These are phyloP conservation scores for Phlebopus sp. DNA, from an alignment of 1,284 basidiomycete genomes.

Conservation along the genomic window DNA sequence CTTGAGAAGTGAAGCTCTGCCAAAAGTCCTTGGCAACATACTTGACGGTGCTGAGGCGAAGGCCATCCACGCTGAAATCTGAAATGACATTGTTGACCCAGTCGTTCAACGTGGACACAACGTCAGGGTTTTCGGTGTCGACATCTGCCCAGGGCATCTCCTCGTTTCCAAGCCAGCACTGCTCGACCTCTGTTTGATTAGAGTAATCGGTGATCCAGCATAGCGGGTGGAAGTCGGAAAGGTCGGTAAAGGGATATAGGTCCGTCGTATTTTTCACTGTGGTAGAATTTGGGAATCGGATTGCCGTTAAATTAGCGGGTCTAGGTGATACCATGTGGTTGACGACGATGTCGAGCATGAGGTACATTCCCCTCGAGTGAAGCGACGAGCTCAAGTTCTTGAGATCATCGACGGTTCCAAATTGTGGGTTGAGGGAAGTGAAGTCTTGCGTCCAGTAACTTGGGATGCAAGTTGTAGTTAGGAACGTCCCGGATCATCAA, in stretches of 20 bases:
- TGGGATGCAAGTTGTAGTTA: neutral
- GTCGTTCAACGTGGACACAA: constrained; percentile 49
- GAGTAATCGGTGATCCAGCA: constrained; percentile 48
- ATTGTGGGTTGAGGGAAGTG: constrained; percentile 58
- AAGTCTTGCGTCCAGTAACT: constrained; percentile 65
- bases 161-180: constrained; percentile 75
- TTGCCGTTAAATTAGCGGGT: constrained; percentile 26
- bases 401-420: constrained; percentile 64
- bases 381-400: constrained; percentile 57
- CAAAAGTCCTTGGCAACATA: constrained; percentile 63
- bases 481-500: neutral
- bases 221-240: constrained; percentile 35
- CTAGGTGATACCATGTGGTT: constrained; percentile 59
- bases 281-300: constrained; percentile 25
- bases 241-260: constrained; percentile 36
- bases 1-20: constrained; percentile 57
- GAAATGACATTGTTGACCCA: constrained; percentile 60
- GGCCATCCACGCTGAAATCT: constrained; percentile 59
- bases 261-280: constrained; percentile 37
- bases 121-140: constrained; percentile 63
- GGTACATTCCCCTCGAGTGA: constrained; percentile 69
- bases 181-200: constrained; percentile 67
- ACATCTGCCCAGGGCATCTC: constrained; percentile 65
- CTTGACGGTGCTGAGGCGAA: constrained; percentile 51
- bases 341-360: constrained; percentile 79